Conservation (phyloP, 306 rosid genomes). For the Quercus suber region DNA sequence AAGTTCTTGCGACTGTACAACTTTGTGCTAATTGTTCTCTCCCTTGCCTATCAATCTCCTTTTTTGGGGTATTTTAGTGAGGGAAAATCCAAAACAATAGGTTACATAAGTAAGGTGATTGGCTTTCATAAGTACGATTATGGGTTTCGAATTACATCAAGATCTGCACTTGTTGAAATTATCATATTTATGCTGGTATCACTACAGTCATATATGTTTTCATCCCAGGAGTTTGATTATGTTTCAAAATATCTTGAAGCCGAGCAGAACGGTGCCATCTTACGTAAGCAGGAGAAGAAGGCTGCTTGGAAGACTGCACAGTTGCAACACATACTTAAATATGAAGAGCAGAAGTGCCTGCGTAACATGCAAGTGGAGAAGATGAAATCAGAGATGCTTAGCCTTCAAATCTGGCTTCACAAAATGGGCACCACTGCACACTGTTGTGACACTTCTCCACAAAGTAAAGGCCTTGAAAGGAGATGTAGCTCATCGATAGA, state of each 20-base stretch:
- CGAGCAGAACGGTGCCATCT: constrained; percentile 95
- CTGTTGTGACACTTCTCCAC: constrained; percentile 51
- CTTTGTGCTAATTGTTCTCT: constrained; percentile 72
- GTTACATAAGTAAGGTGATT: constrained; percentile 70
- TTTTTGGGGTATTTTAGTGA: constrained; percentile 71
- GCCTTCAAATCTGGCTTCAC: constrained; percentile 79
- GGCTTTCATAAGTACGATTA: constrained; percentile 90
- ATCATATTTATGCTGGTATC: constrained; percentile 91
- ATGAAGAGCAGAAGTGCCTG: constrained; percentile 68
- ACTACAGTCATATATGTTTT: constrained; percentile 63
- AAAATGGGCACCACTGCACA: constrained; percentile 50
- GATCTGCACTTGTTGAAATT: constrained; percentile 96
- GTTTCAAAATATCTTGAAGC: constrained; percentile 91
- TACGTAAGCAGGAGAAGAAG: constrained; percentile 91
- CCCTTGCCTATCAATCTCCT: constrained; percentile 96
- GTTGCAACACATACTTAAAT: constrained; percentile 70
- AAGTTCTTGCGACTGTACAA: constrained; percentile 86
- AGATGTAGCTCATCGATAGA: constrained; percentile 57
- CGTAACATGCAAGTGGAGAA: constrained; percentile 96
- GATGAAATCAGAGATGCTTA: constrained; percentile 98
- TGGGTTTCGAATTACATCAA: constrained; percentile 93
- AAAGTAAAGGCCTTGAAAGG: constrained; percentile 63
- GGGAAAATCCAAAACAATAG: constrained; percentile 62
- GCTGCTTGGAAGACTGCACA: constrained; percentile 98
- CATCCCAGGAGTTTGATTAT: constrained; percentile 85